Conservation (phyloP, 2,329 filamentous ascomycete genomes). For the Ophiostoma sp. region DNA sequence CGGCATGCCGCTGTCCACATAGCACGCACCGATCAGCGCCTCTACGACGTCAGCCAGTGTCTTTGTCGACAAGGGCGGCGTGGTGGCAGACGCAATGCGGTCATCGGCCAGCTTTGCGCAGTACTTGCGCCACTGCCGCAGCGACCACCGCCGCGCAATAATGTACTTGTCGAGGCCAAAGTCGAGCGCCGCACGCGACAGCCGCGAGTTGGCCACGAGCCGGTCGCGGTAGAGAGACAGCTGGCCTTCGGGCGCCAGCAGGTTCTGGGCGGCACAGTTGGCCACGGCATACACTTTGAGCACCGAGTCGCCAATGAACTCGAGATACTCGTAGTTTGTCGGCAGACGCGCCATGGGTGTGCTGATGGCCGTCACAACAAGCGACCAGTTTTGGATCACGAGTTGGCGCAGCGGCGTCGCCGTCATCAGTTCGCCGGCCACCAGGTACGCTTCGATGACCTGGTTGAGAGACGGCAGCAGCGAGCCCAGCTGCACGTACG, state of each 20-base stretch:
- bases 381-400: conserved; percentile 46
- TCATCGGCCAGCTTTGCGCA: conserved; percentile 37
- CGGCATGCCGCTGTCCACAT: conserved; percentile 58
- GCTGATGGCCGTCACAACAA: conserved; percentile 65
- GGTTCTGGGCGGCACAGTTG: conserved; percentile 55
- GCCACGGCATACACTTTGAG: conserved; percentile 69
- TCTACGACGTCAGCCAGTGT: conserved; percentile 83
- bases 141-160: conserved; percentile 60
- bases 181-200: conserved; percentile 59
- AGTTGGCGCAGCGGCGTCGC: conserved; percentile 48
- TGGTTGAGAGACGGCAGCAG: conserved; percentile 70
- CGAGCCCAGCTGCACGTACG: conserved; percentile 47
- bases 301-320: conserved; percentile 80
- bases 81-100: conserved; percentile 12
- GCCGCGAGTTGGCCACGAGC: conserved; percentile 68
- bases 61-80: conserved; percentile 60
- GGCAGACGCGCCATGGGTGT: conserved; percentile 54
- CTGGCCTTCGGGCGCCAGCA: conserved; percentile 68
- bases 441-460: conserved; percentile 58
- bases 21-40: conserved; percentile 72
- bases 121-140: conserved; percentile 64
- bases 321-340: conserved; percentile 73
- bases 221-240: conserved; percentile 63
- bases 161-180: conserved; percentile 68
- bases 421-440: conserved; percentile 55